A percentile compares a stretch with the other conserved stretches of the same genome.
These are phyloP conservation scores for Leccinum disarticulatum DNA, from an alignment of 768 basidiomycete genomes.

Conservation along the genomic window DNA sequence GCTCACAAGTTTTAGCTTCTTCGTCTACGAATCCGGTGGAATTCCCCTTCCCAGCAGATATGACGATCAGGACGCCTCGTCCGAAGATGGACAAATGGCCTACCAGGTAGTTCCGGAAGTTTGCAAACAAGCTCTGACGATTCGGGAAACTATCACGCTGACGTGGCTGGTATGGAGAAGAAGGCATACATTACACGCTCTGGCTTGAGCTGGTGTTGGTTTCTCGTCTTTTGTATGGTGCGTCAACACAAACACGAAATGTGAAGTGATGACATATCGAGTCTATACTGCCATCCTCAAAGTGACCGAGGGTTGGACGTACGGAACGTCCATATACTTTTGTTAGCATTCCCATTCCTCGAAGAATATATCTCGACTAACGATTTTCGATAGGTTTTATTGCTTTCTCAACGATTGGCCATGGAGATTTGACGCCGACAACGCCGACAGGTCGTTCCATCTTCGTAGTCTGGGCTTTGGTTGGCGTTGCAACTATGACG, in stretches of 20 bases:
- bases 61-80: neutral
- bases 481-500: slow-evolving; percentile 77
- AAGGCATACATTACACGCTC: slow-evolving; percentile 60
- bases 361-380: neutral
- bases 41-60: neutral
- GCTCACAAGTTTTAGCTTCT: slow-evolving; percentile 51
- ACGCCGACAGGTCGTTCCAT: slow-evolving; percentile 73
- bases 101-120: slow-evolving; percentile 10
- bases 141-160: slow-evolving; percentile 15
- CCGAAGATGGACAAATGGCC: neutral
- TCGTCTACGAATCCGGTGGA: slow-evolving; percentile 32
- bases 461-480: slow-evolving; percentile 76
- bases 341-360: slow-evolving; percentile 40
- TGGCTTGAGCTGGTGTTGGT: slow-evolving; percentile 53
- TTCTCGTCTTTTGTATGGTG: slow-evolving; percentile 80
- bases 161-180: slow-evolving; percentile 41
- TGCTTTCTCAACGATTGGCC: slow-evolving; percentile 74
- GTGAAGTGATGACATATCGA: neutral
- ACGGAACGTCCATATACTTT: slow-evolving; percentile 66
- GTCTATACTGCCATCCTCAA: neutral
- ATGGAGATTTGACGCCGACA: slow-evolving; percentile 60
- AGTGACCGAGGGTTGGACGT: slow-evolving; percentile 57
- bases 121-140: slow-evolving; percentile 2
- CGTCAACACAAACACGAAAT: slow-evolving; percentile 16
- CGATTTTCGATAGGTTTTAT: slow-evolving; percentile 52